Percentiles rank a stretch among this genome's conserved stretches.
phyloP scores from a whole-genome alignment of 805 yeast genomes.

The Candida wancherniae region DNA sequence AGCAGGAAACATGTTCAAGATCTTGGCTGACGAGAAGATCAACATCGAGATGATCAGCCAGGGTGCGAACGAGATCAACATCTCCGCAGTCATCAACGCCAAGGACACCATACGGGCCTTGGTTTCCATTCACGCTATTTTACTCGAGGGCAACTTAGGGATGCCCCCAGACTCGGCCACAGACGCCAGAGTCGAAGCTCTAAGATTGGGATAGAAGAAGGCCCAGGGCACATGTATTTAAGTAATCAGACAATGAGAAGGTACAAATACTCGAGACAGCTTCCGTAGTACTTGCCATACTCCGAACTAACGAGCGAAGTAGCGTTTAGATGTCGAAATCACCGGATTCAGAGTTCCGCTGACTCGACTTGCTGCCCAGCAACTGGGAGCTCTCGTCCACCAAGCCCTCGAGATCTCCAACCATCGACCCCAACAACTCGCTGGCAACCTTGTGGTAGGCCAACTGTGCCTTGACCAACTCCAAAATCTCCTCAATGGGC shows the following conservation, averaged over 20 bases:
- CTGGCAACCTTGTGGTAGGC: slow-evolving; percentile 74
- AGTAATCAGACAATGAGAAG: no score
- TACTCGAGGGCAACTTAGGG: slow-evolving; percentile 47
- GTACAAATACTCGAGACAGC: no score
- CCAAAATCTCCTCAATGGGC: slow-evolving; percentile 62
- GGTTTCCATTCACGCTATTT: slow-evolving; percentile 73
- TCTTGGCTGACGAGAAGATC: slow-evolving; percentile 84
- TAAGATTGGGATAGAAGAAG: slow-evolving; percentile 11
- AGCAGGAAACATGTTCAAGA: slow-evolving; percentile 95
- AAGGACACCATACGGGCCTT: slow-evolving; percentile 80
- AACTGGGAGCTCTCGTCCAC: slow-evolving; percentile 42
- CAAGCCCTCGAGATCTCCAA: slow-evolving; percentile 58
- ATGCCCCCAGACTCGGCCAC: slow-evolving; percentile 15
- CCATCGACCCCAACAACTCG: slow-evolving; percentile 58
- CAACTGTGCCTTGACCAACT: slow-evolving; percentile 72
- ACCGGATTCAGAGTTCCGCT: slow-evolving; percentile 15
- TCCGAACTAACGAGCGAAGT: not conserved
- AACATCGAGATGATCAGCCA: slow-evolving; percentile 98
- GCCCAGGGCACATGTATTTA: no score
- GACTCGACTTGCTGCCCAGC: slow-evolving; percentile 12
- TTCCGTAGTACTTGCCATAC: no score
- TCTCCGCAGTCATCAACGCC: slow-evolving; percentile 88
- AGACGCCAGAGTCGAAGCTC: slow-evolving; percentile 15
- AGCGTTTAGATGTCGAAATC: slow-evolving; percentile 24
- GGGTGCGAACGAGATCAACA: slow-evolving; percentile 97